A percentile compares a stretch with the other conserved stretches of the same genome.
Conservation (phyloP, 371 early-diverging fungal genomes). For the Mucor plumbeus region DNA sequence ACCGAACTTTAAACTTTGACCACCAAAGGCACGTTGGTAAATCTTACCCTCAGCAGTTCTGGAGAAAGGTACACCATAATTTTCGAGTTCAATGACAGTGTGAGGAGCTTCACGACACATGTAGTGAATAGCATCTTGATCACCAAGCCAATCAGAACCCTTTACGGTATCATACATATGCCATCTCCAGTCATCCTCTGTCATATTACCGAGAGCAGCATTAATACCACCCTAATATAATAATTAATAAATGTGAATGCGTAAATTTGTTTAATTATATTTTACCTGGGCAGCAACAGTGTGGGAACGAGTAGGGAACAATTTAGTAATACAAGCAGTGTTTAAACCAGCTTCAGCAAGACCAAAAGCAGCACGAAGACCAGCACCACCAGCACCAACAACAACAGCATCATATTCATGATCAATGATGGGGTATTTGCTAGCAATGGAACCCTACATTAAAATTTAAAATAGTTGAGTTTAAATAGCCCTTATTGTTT, state of each 20-base stretch:
- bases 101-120: conserved; percentile 98
- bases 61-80: conserved; percentile 98
- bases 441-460: conserved; percentile 60
- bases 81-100: conserved; percentile 96
- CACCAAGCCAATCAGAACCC: conserved; percentile 96
- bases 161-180: conserved; percentile 99
- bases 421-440: conserved; percentile 94
- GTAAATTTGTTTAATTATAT: not conserved
- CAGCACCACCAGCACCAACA: conserved; percentile 98
- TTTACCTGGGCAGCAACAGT: conserved; percentile 96
- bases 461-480: not conserved
- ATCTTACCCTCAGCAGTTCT: conserved; percentile 96
- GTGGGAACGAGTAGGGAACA: conserved; percentile 98
- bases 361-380: conserved; percentile 98
- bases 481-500: not conserved
- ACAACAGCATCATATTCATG: conserved; percentile 98
- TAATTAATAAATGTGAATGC: not conserved
- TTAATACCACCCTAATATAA: conserved; percentile 91
- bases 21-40: conserved; percentile 98
- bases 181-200: conserved; percentile 99
- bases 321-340: conserved; percentile 97
- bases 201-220: conserved; percentile 99
- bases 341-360: conserved; percentile 97
- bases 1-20: conserved; percentile 93
- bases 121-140: conserved; percentile 99